Evolutionary conservation across 2,329 filamentous ascomycete genomes (phyloP).

Genomic region (Delphinella strobiligena): DNA sequence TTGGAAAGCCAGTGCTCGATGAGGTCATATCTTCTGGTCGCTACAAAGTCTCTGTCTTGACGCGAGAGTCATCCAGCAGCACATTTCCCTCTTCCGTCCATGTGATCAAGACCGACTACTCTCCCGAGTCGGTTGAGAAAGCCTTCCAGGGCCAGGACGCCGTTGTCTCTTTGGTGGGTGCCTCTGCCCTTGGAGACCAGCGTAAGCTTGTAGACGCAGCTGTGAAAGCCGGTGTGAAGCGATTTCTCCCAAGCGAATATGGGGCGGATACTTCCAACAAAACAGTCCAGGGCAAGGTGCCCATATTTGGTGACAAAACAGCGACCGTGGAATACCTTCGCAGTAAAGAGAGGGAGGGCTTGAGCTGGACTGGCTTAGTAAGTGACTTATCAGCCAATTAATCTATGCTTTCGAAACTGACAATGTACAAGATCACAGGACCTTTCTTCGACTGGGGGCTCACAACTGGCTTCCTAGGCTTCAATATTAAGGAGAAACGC

Average conservation of each 20-base stretch:
- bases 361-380: conserved; percentile 50
- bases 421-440: conserved; percentile 19
- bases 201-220: conserved; percentile 45
- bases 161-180: conserved; percentile 38
- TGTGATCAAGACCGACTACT: background rate
- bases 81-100: background rate
- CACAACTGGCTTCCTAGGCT: conserved; percentile 37
- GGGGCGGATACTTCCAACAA: conserved; percentile 28
- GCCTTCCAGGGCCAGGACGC: conserved; percentile 47
- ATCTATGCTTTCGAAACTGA: background rate
- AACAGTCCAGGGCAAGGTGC: conserved; percentile 29
- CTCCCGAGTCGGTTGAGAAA: background rate
- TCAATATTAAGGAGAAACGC: conserved; percentile 37
- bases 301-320: conserved; percentile 41
- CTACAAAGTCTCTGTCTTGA: background rate
- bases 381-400: conserved; percentile 14
- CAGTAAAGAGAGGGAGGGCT: conserved; percentile 26
- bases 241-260: conserved; percentile 52
- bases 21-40: background rate
- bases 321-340: conserved; percentile 39
- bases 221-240: conserved; percentile 45
- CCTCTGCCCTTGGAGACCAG: conserved; percentile 31
- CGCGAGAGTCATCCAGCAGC: background rate
- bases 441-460: conserved; percentile 52
- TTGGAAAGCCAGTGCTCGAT: background rate